A percentile compares a stretch with the other conserved stretches of the same genome.
Evolutionary conservation across 2,329 filamentous ascomycete genomes (phyloP).

Genomic region (Colletotrichum scovillei): DNA sequence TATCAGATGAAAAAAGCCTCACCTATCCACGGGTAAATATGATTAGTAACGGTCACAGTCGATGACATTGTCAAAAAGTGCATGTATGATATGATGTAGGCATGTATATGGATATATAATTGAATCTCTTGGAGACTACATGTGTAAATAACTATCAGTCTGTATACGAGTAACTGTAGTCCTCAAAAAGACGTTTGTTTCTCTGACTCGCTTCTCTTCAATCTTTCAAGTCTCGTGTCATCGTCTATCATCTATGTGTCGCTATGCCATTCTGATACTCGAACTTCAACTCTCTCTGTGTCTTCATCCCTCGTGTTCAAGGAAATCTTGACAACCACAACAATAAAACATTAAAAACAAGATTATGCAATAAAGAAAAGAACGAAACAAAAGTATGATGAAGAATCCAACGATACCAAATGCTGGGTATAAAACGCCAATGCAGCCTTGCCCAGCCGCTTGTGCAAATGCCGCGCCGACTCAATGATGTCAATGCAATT

Average conservation of each 20-base stretch:
- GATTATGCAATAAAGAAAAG: neutral
- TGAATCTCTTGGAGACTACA: slow-evolving; percentile 10
- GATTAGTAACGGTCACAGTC: neutral
- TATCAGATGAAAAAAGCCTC: neutral
- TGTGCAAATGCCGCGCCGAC: slow-evolving; percentile 27
- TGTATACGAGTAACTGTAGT: slow-evolving; percentile 6
- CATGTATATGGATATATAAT: neutral
- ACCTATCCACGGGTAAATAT: neutral
- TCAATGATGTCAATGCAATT: neutral
- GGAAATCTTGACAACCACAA: neutral
- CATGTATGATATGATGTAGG: neutral
- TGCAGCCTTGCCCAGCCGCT: slow-evolving; percentile 29
- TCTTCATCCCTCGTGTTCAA: slow-evolving; percentile 1
- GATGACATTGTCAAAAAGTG: neutral
- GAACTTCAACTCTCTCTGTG: neutral
- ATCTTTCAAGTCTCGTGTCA: neutral
- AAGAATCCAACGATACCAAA: slow-evolving; percentile 19
- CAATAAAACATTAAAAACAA: slow-evolving; percentile 25
- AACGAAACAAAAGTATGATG: neutral
- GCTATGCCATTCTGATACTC: slow-evolving; percentile 33
- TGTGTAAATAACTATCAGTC: slow-evolving; percentile 13
- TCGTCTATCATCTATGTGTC: slow-evolving; percentile 29
- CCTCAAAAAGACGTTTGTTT: slow-evolving; percentile 1
- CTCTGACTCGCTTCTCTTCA: neutral
- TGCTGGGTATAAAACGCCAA: slow-evolving; percentile 36